Percentiles rank a stretch among this genome's conserved stretches.
Evolutionary conservation across 2,329 filamentous ascomycete species (phyloP).

Genomic region (Diaporthe sp.): DNA sequence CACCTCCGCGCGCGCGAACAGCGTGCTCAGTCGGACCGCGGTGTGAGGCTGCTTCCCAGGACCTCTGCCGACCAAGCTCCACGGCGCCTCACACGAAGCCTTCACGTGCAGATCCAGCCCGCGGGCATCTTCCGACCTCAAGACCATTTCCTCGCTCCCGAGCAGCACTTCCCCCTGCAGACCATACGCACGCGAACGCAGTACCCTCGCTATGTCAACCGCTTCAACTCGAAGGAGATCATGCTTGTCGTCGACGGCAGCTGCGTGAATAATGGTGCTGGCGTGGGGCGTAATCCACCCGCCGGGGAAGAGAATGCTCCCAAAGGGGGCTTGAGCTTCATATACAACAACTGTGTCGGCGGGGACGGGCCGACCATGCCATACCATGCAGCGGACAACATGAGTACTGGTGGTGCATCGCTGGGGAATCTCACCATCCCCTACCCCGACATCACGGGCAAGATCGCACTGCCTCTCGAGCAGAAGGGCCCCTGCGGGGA

Average conservation of each 20-base stretch:
- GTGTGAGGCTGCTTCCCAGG: slow-evolving; percentile 14
- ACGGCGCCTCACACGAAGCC: slow-evolving; percentile 40
- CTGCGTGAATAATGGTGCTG: slow-evolving; percentile 54
- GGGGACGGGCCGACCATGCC: slow-evolving; percentile 11
- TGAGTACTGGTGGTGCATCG: background rate
- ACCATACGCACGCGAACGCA: slow-evolving; percentile 44
- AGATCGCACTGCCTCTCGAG: slow-evolving; percentile 52
- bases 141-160: slow-evolving; percentile 45
- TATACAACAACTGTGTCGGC: slow-evolving; percentile 43
- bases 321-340: slow-evolving; percentile 47
- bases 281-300: background rate
- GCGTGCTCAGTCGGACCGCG: background rate
- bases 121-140: slow-evolving; percentile 47
- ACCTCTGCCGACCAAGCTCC: background rate
- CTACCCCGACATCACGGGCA: slow-evolving; percentile 37
- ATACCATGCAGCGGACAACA: slow-evolving; percentile 28
- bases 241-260: slow-evolving; percentile 57
- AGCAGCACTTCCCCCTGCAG: slow-evolving; percentile 50
- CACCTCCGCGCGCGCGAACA: background rate
- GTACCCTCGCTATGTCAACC: slow-evolving; percentile 51
- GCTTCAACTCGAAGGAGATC: slow-evolving; percentile 50
- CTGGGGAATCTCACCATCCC: background rate
- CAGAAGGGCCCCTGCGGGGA: slow-evolving; percentile 50
- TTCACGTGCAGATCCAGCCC: slow-evolving; percentile 43
- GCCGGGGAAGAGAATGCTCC: slow-evolving; percentile 31